Evolutionary conservation across 495 filamentous ascomycete genomes (phyloP), one percentile per base, ranked within the genome.

Genomic region (Pseudevernia furfuracea): DNA sequence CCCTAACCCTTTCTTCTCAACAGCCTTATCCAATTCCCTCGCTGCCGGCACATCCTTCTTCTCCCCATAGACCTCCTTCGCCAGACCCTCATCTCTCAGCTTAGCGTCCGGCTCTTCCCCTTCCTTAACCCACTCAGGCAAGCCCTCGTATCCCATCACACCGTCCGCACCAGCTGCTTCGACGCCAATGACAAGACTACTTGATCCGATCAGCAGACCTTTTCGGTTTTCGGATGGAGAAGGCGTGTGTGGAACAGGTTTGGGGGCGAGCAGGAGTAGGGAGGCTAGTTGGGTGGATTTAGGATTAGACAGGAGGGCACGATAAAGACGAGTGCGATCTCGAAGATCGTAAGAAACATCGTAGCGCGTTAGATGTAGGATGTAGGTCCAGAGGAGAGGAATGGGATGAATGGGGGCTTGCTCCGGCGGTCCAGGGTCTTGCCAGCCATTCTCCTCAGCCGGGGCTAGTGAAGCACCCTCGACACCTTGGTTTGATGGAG

Each of bases 311-410:
- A 98, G 83, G 6, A 98, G 82, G 3, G 88, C 84, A 67, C 90
- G 91, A 76, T 96, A 97, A 36, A 96, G 77, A 11, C 94, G 83
- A 3, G 92, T 84, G 28, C 94, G 89, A 70, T 97, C 94, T 46
- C 94, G 90, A 7, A 97, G 84, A 71, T 96, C 92, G 73, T 97
- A 98, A 6, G 92, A 96, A 0, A 87, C 89, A 68, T 96, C 93
- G 71, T 97, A 98, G 65, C 94, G 85, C 17, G 87, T 88, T 10
- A 98, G 82, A 41, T 92, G 84, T 8, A 94, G 79, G 55, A 93
- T 84, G 71, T 98, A 95, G 28, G 82, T 81, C 86, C 90, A 97
- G 19, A 98, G 82, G 28, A 87, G 76, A 10, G 85, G 82, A 55
- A 93, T 86, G 0, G 88, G 86, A 69, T 89, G 84, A 48, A 82